phyloP scores from a whole-genome alignment of 2,329 filamentous ascomycete species.

The Rhynchosporium agropyri region DNA sequence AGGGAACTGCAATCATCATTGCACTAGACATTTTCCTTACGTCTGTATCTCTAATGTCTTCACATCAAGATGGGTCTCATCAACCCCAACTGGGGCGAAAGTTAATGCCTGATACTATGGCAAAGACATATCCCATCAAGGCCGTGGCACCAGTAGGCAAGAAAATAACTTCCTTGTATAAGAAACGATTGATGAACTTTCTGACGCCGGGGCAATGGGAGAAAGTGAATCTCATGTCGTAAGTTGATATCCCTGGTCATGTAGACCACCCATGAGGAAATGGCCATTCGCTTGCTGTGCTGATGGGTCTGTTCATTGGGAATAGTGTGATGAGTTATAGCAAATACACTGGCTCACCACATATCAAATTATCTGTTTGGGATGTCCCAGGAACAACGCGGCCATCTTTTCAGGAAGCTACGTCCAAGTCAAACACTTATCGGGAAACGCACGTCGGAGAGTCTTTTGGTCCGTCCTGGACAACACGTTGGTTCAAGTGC shows the following conservation, averaged over 20 bases:
- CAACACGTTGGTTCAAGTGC: constrained; percentile 96
- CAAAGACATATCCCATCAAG: constrained; percentile 8
- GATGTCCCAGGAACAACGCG: constrained; percentile 77
- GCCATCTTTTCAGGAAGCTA: constrained; percentile 84
- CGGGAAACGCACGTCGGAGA: constrained; percentile 73
- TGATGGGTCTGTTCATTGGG: background rate
- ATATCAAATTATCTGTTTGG: constrained; percentile 86
- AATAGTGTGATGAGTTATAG: constrained; percentile 5
- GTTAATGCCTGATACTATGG: background rate
- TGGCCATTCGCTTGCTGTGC: background rate
- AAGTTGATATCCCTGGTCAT: background rate
- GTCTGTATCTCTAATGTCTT: background rate
- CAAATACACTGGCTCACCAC: constrained; percentile 48
- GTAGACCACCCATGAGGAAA: background rate
- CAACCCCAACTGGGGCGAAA: background rate
- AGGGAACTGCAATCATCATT: background rate
- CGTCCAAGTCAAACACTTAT: constrained; percentile 64
- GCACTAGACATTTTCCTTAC: background rate
- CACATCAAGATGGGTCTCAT: background rate
- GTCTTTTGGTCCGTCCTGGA: constrained; percentile 91
- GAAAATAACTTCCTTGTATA: constrained; percentile 14
- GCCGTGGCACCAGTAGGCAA: constrained; percentile 11
- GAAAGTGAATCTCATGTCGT: constrained; percentile 11
- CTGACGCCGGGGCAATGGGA: constrained; percentile 9
- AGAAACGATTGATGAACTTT: constrained; percentile 9